A percentile compares a stretch with the other conserved stretches of the same genome.
phyloP scores from a whole-genome alignment of 2,329 filamentous ascomycete genomes.

The Colletotrichum incanum region DNA sequence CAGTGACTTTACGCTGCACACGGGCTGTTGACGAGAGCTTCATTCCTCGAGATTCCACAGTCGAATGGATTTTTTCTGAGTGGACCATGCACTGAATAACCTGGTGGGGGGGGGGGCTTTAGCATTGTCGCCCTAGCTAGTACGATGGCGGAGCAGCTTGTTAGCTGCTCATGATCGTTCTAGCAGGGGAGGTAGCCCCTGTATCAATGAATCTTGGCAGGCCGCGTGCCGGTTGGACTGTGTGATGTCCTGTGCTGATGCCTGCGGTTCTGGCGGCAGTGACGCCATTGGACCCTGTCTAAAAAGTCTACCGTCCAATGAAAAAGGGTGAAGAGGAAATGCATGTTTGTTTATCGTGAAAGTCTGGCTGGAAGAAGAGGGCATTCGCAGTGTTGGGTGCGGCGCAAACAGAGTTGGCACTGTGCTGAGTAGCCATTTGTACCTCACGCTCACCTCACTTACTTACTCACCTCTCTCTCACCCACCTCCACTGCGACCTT shows the following conservation, averaged over 20 bases:
- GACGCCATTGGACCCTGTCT: slow-evolving; percentile 12
- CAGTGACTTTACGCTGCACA: not conserved
- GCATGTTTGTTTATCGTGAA: not conserved
- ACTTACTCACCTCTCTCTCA: not conserved
- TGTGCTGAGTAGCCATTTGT: not conserved
- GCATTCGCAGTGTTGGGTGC: slow-evolving; percentile 12
- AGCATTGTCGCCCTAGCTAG: no score
- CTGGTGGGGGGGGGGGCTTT: not conserved
- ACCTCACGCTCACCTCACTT: not conserved
- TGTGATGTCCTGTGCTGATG: not conserved
- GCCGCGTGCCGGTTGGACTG: slow-evolving; percentile 4
- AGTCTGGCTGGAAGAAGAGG: slow-evolving; percentile 4
- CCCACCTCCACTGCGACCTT: no score
- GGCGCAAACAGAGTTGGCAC: slow-evolving; percentile 1
- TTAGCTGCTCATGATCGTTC: not conserved
- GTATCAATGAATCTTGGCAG: slow-evolving; percentile 2
- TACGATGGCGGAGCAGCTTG: not conserved
- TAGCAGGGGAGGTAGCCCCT: not conserved
- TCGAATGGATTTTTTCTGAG: not conserved
- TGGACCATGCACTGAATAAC: not conserved
- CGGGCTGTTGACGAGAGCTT: slow-evolving; percentile 9
- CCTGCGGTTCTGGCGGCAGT: not conserved
- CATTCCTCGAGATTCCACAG: not conserved
- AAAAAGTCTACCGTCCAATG: not conserved
- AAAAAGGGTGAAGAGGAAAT: not conserved